A percentile compares a stretch with the other conserved stretches of the same genome.
phyloP scores from a whole-genome alignment of 441 rosid genomes.

The Cnidoscolus chayamansa region DNA sequence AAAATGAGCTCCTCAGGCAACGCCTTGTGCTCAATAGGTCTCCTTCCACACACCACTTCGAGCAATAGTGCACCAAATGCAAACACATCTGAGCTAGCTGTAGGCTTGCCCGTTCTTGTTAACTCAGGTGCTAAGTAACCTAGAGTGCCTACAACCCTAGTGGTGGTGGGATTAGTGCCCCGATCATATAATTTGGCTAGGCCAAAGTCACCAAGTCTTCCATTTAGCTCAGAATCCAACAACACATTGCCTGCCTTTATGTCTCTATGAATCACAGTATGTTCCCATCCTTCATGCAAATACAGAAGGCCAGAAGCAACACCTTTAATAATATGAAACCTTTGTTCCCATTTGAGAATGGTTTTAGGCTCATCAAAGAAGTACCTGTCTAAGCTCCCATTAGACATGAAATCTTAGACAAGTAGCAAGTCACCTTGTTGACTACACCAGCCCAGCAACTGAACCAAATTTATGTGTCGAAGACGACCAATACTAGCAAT shows the following conservation, averaged over 20 bases:
- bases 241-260: conserved; percentile 78
- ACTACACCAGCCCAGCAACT: conserved; percentile 79
- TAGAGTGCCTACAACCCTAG: conserved; percentile 80
- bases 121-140: conserved; percentile 73
- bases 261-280: conserved; percentile 82
- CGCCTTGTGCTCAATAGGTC: conserved; percentile 71
- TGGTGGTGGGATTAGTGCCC: conserved; percentile 58
- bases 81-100: conserved; percentile 67
- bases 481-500: conserved; percentile 77
- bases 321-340: conserved; percentile 70
- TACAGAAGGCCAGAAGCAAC: conserved; percentile 79
- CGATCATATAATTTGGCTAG: conserved; percentile 79
- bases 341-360: conserved; percentile 67
- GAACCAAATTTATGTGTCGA: conserved; percentile 84
- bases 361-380: conserved; percentile 54
- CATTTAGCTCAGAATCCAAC: conserved; percentile 64
- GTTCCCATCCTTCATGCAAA: conserved; percentile 89
- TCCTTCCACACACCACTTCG: conserved; percentile 74
- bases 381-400: conserved; percentile 83
- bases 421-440: conserved; percentile 53
- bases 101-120: conserved; percentile 40
- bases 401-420: conserved; percentile 80
- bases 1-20: conserved; percentile 70
- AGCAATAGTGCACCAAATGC: conserved; percentile 79
- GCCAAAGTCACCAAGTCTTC: conserved; percentile 79